These are phyloP conservation scores for Hymenoscyphus repandus DNA, from an alignment of 2,329 filamentous ascomycete genomes.

Conservation along the genomic window DNA sequence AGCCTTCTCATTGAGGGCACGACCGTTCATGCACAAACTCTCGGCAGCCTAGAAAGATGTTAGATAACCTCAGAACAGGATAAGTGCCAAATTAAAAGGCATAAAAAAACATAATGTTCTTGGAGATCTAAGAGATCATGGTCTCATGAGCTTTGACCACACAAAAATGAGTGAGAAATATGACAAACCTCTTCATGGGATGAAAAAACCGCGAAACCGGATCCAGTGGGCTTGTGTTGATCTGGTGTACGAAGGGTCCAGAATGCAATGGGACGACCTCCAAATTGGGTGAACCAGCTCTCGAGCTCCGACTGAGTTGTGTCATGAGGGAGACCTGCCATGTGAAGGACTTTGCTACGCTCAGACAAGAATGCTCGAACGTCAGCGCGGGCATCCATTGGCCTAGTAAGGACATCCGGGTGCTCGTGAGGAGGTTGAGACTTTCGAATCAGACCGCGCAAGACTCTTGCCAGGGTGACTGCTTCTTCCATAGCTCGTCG, in stretches of 20 bases:
- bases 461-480: slow-evolving; percentile 85
- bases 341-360: slow-evolving; percentile 95
- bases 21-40: slow-evolving; percentile 97
- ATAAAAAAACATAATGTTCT: slow-evolving; percentile 26
- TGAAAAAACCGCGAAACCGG: slow-evolving; percentile 96
- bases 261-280: slow-evolving; percentile 94
- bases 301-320: slow-evolving; percentile 98
- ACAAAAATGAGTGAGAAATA: slow-evolving; percentile 22
- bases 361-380: slow-evolving; percentile 94
- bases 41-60: slow-evolving; percentile 70
- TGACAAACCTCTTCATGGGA: slow-evolving; percentile 87
- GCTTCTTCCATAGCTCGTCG: slow-evolving; percentile 97
- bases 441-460: slow-evolving; percentile 90
- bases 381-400: slow-evolving; percentile 95
- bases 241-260: slow-evolving; percentile 97
- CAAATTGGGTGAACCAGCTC: slow-evolving; percentile 99
- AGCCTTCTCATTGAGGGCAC: slow-evolving; percentile 95
- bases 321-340: slow-evolving; percentile 95
- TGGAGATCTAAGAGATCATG: slow-evolving; percentile 23
- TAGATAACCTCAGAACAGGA: slow-evolving; percentile 32
- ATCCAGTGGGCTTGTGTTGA: slow-evolving; percentile 98
- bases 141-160: slow-evolving; percentile 26
- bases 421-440: slow-evolving; percentile 92
- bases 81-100: slow-evolving; percentile 14
- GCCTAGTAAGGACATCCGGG: slow-evolving; percentile 87